Evolutionary conservation across 2,329 filamentous ascomycete species (phyloP).

Genomic region (Drechslerella dactyloides): DNA sequence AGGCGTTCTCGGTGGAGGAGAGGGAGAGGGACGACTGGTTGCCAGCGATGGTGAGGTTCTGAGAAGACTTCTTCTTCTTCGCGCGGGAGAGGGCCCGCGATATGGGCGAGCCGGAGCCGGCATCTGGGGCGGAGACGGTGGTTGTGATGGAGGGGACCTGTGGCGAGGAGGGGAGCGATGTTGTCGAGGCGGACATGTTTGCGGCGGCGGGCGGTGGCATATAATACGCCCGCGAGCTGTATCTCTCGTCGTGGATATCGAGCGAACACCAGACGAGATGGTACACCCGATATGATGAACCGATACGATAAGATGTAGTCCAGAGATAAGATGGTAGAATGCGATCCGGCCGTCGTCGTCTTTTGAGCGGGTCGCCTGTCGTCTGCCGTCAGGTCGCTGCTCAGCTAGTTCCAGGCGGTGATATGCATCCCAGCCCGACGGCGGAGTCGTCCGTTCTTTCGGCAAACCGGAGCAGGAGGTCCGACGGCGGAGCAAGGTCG

Average conservation of each 20-base stretch:
- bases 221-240: too few species aligned
- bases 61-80: constrained; percentile 41
- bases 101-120: constrained; percentile 25
- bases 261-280: too few species aligned
- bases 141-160: constrained; percentile 41
- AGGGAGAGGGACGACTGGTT: constrained; percentile 37
- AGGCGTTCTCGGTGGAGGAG: constrained; percentile 40
- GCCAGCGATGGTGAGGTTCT: constrained; percentile 33
- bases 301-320: too few species aligned
- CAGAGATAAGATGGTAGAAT: too few species aligned
- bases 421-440: not conserved
- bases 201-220: not conserved
- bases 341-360: too few species aligned
- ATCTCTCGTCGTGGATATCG: too few species aligned
- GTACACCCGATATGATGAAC: too few species aligned
- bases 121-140: constrained; percentile 35
- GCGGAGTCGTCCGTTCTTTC: not conserved
- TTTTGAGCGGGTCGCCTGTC: too few species aligned
- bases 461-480: not conserved
- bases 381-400: not conserved
- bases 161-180: constrained; percentile 21
- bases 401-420: not conserved
- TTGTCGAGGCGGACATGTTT: constrained; percentile 33
- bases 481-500: not conserved
- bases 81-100: constrained; percentile 34